phyloP scores from a whole-genome alignment of 345 rosid genomes.

The Salix viminalis region DNA sequence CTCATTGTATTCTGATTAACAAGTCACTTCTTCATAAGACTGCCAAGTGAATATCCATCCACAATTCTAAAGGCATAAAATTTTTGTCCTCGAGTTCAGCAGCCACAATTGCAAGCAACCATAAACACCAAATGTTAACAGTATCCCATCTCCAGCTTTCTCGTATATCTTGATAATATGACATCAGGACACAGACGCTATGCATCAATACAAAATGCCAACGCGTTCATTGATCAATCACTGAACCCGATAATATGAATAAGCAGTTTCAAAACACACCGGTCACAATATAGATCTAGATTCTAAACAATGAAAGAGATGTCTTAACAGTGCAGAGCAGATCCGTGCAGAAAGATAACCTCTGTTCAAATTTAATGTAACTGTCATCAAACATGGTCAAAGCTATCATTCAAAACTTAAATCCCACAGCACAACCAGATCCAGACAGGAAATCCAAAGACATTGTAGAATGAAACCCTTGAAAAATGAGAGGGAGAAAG shows the following conservation, averaged over 20 bases:
- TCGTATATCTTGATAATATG: neutral
- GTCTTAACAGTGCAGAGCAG: neutral
- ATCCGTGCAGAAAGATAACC: neutral
- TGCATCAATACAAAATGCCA: neutral
- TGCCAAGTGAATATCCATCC: neutral
- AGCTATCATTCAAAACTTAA: neutral
- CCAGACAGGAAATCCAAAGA: neutral
- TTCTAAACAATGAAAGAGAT: neutral
- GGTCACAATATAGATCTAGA: neutral
- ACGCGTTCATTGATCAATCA: neutral
- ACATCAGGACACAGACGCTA: neutral
- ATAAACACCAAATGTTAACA: neutral
- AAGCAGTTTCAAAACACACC: neutral
- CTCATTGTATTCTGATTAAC: neutral
- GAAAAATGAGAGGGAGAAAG: neutral
- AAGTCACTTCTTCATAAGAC: constrained; percentile 1
- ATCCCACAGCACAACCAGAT: neutral
- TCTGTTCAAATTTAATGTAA: neutral
- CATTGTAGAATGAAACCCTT: neutral
- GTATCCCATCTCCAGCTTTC: neutral
- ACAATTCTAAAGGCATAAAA: neutral
- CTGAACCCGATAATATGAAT: neutral
- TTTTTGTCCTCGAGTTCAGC: neutral
- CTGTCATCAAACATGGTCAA: neutral
- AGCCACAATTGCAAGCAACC: neutral